Conservation (phyloP, 768 basidiomycete genomes). For the Daedalea quercina region DNA sequence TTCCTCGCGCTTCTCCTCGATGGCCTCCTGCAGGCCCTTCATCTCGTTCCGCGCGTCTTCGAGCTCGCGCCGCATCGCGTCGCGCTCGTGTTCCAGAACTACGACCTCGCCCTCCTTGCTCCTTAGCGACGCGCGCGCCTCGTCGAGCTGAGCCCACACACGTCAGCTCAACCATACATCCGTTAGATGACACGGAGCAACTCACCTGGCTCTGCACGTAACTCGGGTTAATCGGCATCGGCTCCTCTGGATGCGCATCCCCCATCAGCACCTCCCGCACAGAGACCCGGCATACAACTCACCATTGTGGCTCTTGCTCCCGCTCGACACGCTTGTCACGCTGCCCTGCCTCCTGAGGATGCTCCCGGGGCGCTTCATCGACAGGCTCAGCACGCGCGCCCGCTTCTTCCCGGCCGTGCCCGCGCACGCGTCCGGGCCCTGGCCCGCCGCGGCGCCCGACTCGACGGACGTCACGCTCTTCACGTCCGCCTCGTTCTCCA, state of each 20-base stretch:
- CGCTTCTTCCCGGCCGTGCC: not conserved
- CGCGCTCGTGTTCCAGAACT: not conserved
- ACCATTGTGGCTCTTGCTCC: not conserved
- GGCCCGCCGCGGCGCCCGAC: not conserved
- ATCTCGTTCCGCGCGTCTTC: not conserved
- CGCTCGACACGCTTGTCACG: not conserved
- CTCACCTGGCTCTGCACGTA: not conserved
- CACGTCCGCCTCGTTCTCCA: not conserved
- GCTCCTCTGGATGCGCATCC: not conserved
- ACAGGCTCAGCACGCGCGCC: not conserved
- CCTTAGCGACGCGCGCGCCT: not conserved
- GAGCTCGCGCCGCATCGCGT: not conserved
- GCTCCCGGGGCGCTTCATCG: not conserved
- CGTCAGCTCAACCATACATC: not conserved
- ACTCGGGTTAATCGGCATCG: not conserved
- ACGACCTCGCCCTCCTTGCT: not conserved
- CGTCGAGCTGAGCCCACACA: not conserved
- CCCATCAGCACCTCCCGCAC: not conserved
- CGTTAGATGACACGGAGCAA: not conserved
- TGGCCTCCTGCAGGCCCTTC: not conserved
- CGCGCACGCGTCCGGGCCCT: too few species aligned
- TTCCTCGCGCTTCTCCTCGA: not conserved
- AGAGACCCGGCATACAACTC: not conserved
- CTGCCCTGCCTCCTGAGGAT: not conserved
- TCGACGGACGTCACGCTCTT: not conserved